Conservation (phyloP, 2,329 filamentous ascomycete genomes). For the Aspergillus fumigatiaffinis region DNA sequence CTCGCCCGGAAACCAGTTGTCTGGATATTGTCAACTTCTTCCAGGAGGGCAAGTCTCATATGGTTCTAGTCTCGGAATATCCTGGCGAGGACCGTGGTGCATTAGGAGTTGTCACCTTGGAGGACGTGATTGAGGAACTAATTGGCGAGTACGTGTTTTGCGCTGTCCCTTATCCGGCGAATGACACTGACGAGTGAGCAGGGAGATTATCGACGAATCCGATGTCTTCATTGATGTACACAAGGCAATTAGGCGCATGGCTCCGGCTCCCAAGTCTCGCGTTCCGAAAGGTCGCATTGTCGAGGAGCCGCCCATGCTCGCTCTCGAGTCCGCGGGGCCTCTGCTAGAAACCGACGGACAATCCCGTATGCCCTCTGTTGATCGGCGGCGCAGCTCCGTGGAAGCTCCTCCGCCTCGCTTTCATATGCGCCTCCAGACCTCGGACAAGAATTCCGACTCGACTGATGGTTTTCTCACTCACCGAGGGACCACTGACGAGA, state of each 20-base stretch:
- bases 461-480: constrained; percentile 39
- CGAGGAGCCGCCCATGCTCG: constrained; percentile 40
- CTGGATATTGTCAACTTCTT: constrained; percentile 99
- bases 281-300: constrained; percentile 56
- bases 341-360: constrained; percentile 47
- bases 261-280: constrained; percentile 75
- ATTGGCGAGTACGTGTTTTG: constrained; percentile 81
- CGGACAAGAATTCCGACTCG: constrained; percentile 24
- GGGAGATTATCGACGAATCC: constrained; percentile 97
- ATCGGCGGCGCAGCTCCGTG: constrained; percentile 31
- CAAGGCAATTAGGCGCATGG: constrained; percentile 88
- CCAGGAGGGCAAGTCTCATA: constrained; percentile 97
- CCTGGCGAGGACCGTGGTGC: constrained; percentile 90
- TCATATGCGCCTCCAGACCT: constrained; percentile 35
- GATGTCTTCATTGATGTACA: constrained; percentile 98
- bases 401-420: constrained; percentile 39
- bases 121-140: constrained; percentile 97
- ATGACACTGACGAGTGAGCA: constrained; percentile 35
- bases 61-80: constrained; percentile 89
- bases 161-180: neutral
- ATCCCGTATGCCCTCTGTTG: constrained; percentile 21
- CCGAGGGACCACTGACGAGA: constrained; percentile 50
- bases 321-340: constrained; percentile 30
- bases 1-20: constrained; percentile 90
- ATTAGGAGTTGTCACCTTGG: constrained; percentile 87